phyloP scores from a whole-genome alignment of 805 yeast genomes.

The Candida glaebosa region DNA sequence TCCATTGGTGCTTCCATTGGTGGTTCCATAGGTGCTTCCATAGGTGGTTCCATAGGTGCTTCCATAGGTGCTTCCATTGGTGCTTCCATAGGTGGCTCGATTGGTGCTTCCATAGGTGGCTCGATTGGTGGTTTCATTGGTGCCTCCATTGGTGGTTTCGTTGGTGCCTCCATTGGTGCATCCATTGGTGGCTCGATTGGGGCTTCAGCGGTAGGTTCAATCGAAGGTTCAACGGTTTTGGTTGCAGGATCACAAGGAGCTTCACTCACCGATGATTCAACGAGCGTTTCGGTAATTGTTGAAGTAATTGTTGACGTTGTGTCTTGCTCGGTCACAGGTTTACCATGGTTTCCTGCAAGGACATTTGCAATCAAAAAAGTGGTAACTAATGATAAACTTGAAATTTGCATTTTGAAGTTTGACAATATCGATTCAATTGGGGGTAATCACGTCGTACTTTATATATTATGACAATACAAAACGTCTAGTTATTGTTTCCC shows the following conservation, averaged over 20 bases:
- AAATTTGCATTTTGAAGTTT: neutral
- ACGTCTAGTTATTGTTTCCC: neutral
- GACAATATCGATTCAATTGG: too few species aligned
- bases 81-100: neutral
- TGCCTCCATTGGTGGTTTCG: neutral
- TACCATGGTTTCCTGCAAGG: constrained; percentile 2
- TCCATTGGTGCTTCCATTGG: neutral
- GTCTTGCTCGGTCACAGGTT: neutral
- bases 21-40: neutral
- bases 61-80: neutral
- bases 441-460: neutral
- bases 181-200: neutral
- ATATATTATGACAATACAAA: neutral
- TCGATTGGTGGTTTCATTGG: neutral
- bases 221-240: neutral
- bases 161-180: neutral
- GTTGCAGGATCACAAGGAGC: neutral
- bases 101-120: neutral
- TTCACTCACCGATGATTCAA: neutral
- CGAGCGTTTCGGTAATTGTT: constrained; percentile 4
- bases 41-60: neutral
- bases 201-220: neutral
- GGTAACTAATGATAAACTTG: neutral
- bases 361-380: neutral
- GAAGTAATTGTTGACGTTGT: constrained; percentile 4